Conservation (phyloP, 169 alveolate genomes). For the Plasmodium yoelii region DNA sequence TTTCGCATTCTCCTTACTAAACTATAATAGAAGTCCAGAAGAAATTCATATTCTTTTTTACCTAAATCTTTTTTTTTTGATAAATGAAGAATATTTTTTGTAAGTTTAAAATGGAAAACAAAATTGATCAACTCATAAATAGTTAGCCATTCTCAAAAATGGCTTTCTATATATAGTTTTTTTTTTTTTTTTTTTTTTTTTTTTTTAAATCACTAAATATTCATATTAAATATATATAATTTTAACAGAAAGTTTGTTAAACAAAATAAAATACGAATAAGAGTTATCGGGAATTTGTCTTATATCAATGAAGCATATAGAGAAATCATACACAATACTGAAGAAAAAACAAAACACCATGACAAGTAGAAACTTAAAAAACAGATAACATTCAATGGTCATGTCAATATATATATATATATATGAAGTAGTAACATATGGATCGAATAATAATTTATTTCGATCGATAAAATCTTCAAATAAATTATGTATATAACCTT, state of each 20-base stretch:
- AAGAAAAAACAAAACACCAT: constrained; percentile 73
- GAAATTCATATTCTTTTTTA: constrained; percentile 78
- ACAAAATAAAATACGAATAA: constrained; percentile 75
- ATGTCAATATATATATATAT: constrained; percentile 6
- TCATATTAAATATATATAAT: neutral
- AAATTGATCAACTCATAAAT: too few relatives aligned
- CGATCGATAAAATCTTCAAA: too few relatives aligned
- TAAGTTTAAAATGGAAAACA: neutral
- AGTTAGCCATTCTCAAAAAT: neutral
- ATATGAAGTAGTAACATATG: too few relatives aligned
- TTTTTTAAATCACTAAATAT: too few relatives aligned
- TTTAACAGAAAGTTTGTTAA: constrained; percentile 72
- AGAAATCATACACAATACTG: constrained; percentile 75
- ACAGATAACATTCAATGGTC: neutral
- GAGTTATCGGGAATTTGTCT: constrained; percentile 81
- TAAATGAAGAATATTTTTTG: constrained; percentile 64
- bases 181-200: too few relatives aligned
- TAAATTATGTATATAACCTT: too few relatives aligned
- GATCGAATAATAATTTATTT: too few relatives aligned
- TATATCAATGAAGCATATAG: constrained; percentile 77
- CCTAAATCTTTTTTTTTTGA: constrained; percentile 56
- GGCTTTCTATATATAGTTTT: too few relatives aligned
- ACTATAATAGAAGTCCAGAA: constrained; percentile 85
- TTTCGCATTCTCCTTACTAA: constrained; percentile 89
- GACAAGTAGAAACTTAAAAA: constrained; percentile 74